Evolutionary conservation across 139 green algal genomes (phyloP).

Genomic region (Trebouxia sp.): DNA sequence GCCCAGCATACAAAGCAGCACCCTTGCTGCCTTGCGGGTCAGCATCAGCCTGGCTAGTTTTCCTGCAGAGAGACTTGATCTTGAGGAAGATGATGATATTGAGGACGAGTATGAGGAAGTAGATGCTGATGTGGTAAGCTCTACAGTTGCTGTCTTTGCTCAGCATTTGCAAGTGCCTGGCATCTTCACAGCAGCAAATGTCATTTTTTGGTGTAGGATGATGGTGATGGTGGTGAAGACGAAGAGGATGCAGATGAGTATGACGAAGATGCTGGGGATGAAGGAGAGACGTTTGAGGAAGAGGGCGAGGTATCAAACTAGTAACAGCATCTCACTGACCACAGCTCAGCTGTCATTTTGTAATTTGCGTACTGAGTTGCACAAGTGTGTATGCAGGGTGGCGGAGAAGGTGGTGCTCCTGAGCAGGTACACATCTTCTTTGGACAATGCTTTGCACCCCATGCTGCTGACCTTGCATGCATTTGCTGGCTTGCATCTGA

Average conservation of each 20-base stretch:
- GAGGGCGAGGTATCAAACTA: constrained; percentile 35
- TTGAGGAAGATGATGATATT: constrained; percentile 30
- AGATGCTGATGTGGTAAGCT: not conserved
- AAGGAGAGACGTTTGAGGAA: constrained; percentile 34
- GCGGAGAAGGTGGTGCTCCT: not conserved
- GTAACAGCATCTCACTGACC: no score
- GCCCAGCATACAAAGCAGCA: not conserved
- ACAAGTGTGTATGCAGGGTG: not conserved
- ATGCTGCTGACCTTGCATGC: no score
- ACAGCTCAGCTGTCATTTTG: not conserved
- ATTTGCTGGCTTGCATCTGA: no score
- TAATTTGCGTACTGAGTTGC: not conserved
- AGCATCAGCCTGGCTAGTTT: not conserved
- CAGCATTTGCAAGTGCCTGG: not conserved
- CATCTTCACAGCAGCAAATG: no score
- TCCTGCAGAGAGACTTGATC: not conserved
- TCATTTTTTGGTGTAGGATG: not conserved
- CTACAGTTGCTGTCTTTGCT: not conserved
- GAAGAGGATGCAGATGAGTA: not conserved
- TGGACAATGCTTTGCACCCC: no score
- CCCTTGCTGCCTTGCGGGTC: not conserved
- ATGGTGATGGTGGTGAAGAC: not conserved
- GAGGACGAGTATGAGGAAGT: constrained; percentile 39
- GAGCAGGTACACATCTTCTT: not conserved
- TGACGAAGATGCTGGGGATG: not conserved